Percentiles rank a stretch among this genome's conserved stretches.
Conservation (phyloP, 768 basidiomycete species). For the Agaricus blazei region DNA sequence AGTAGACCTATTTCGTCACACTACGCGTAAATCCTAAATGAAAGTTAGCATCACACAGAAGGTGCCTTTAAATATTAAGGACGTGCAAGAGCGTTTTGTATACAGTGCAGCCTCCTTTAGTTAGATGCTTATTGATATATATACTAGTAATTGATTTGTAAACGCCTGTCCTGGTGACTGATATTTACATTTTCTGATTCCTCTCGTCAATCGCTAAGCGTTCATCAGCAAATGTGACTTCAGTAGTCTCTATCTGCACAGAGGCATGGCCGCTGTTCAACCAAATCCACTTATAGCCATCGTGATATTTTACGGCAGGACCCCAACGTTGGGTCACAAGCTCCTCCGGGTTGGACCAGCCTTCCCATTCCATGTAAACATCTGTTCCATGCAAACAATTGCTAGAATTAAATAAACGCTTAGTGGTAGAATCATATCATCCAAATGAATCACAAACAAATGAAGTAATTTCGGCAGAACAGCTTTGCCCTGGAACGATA, state of each 20-base stretch:
- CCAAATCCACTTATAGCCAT: constrained; percentile 49
- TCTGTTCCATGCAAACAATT: constrained; percentile 40
- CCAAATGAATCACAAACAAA: constrained; percentile 33
- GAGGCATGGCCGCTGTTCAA: constrained; percentile 27
- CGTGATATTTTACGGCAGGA: constrained; percentile 38
- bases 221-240: constrained; percentile 38
- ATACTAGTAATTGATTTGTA: not conserved
- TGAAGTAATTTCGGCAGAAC: constrained; percentile 44
- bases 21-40: not conserved
- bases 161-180: not conserved
- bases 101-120: not conserved
- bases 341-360: constrained; percentile 39
- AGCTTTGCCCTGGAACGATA: constrained; percentile 22
- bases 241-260: constrained; percentile 24
- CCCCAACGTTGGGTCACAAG: constrained; percentile 36
- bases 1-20: not conserved
- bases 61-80: not conserved
- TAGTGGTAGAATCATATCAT: not conserved
- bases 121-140: not conserved
- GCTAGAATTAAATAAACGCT: constrained; percentile 11
- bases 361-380: constrained; percentile 39
- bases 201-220: constrained; percentile 8
- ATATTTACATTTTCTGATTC: not conserved
- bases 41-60: not conserved
- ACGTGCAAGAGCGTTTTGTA: not conserved